A percentile compares a stretch with the other conserved stretches of the same genome.
Evolutionary conservation across 768 basidiomycete species (phyloP).

Genomic region (Trametes cubensis): DNA sequence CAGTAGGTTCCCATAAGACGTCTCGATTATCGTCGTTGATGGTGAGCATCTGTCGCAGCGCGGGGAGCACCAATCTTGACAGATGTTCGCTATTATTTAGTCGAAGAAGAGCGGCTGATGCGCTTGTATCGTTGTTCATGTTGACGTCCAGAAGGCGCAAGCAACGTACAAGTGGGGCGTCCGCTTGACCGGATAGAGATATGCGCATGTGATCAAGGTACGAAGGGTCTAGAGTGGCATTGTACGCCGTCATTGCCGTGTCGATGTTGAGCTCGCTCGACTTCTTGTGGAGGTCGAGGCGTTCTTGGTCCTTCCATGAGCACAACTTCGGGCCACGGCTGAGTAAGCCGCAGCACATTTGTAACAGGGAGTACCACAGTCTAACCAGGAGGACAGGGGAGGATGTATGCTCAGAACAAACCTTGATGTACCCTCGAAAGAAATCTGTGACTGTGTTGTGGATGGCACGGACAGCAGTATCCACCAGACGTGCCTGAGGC

Average conservation of each 20-base stretch:
- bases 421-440: no score
- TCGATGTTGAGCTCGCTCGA: not conserved
- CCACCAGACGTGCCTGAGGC: conserved; percentile 16
- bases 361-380: no score
- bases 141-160: no score
- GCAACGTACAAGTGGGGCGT: not conserved
- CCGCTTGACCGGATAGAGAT: not conserved
- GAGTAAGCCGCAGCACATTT: no score
- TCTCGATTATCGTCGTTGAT: no score
- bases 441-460: no score
- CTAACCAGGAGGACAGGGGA: not conserved
- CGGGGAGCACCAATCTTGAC: not conserved
- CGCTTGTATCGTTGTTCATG: not conserved
- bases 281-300: not conserved
- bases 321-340: not conserved
- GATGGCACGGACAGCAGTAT: no score
- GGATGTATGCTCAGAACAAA: no score
- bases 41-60: not conserved
- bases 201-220: not conserved
- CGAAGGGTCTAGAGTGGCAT: not conserved
- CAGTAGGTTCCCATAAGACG: not conserved
- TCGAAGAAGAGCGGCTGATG: not conserved
- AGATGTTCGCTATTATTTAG: no score
- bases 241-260: not conserved
- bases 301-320: conserved; percentile 1